Evolutionary conservation across 441 rosid genomes (phyloP).

Genomic region (Gossypium aridum): DNA sequence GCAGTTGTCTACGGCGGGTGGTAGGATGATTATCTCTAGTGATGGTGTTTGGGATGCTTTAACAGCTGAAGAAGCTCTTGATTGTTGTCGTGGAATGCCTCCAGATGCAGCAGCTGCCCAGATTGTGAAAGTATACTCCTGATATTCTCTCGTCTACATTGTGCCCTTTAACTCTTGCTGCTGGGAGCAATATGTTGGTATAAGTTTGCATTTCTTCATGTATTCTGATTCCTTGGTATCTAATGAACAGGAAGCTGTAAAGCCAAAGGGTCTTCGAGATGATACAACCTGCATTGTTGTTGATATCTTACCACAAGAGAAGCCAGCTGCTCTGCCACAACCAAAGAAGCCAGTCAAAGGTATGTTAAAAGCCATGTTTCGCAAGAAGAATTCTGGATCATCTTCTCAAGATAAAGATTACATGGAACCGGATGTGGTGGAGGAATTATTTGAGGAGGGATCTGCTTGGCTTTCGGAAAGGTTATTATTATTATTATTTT

Average conservation of each 20-base stretch:
- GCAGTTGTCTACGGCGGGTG: conserved; percentile 88
- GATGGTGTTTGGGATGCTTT: conserved; percentile 99
- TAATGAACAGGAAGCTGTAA: conserved; percentile 72
- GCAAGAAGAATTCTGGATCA: conserved; percentile 62
- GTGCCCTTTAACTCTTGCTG: background rate
- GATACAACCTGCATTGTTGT: conserved; percentile 97
- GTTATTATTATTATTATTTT: conserved; percentile 32
- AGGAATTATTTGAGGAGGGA: conserved; percentile 89
- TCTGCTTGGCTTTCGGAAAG: conserved; percentile 98
- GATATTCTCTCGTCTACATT: background rate
- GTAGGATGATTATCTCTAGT: conserved; percentile 87
- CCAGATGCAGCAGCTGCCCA: conserved; percentile 88
- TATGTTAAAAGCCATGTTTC: conserved; percentile 83
- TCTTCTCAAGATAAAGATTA: conserved; percentile 65
- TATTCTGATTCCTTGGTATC: conserved; percentile 9
- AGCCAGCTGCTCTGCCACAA: conserved; percentile 62
- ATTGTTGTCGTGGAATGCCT: conserved; percentile 88
- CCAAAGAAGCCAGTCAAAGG: conserved; percentile 78
- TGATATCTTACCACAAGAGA: conserved; percentile 76
- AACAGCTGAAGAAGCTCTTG: conserved; percentile 75
- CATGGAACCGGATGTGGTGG: conserved; percentile 72
- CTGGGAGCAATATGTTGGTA: background rate
- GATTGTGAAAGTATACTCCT: conserved; percentile 64
- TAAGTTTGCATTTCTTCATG: background rate
- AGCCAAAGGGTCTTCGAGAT: conserved; percentile 83